A percentile compares a stretch with the other conserved stretches of the same genome.
These are phyloP conservation scores for Boletus sp. DNA, from an alignment of 1,284 basidiomycete genomes.

Conservation along the genomic window DNA sequence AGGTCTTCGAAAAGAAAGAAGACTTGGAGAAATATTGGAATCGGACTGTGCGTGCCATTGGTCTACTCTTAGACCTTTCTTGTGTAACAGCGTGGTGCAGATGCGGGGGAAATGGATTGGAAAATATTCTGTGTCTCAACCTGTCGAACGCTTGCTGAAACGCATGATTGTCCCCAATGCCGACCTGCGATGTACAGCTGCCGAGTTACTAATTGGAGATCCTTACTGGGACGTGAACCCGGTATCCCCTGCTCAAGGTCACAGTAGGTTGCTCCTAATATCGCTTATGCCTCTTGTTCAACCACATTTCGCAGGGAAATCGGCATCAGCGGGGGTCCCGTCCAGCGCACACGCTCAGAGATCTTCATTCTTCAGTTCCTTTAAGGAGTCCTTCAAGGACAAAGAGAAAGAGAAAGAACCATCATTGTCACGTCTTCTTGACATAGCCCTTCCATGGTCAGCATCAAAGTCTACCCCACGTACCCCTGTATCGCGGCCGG, in stretches of 20 bases:
- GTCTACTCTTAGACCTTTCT: background rate
- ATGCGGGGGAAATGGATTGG: conserved; percentile 83
- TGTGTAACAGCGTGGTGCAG: conserved; percentile 31
- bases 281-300: background rate
- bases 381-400: conserved; percentile 23
- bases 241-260: conserved; percentile 15
- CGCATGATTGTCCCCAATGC: conserved; percentile 77
- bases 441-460: conserved; percentile 33
- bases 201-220: conserved; percentile 62
- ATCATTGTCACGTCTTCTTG: conserved; percentile 25
- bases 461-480: conserved; percentile 17
- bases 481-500: conserved; percentile 14
- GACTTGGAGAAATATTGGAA: conserved; percentile 82
- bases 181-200: conserved; percentile 64
- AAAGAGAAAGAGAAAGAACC: conserved; percentile 27
- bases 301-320: conserved; percentile 22
- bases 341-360: conserved; percentile 8
- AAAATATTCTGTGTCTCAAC: conserved; percentile 65
- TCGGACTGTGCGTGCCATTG: conserved; percentile 55
- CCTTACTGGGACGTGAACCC: conserved; percentile 51
- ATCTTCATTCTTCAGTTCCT: conserved; percentile 21
- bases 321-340: conserved; percentile 15
- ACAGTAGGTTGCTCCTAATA: conserved; percentile 22
- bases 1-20: conserved; percentile 77
- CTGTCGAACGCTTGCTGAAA: conserved; percentile 61